A percentile compares a stretch with the other conserved stretches of the same genome.
Evolutionary conservation across 768 basidiomycete genomes (phyloP).

Genomic region (Coprinopsis sp.): DNA sequence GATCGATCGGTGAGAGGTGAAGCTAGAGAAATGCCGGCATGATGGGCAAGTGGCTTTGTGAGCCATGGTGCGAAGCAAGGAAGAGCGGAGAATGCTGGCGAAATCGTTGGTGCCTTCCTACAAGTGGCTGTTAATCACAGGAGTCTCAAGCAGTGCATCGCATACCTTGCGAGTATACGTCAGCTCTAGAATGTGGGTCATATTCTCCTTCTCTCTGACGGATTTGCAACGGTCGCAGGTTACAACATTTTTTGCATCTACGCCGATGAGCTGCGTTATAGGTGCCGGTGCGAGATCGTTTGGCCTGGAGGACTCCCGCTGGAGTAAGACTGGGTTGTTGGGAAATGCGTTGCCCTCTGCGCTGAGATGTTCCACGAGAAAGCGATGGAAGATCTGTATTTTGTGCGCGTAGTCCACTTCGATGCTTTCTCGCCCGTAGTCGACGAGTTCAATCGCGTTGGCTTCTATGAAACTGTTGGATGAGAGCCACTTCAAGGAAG

Average conservation of each 20-base stretch:
- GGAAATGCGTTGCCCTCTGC: constrained; percentile 66
- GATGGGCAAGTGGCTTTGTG: constrained; percentile 84
- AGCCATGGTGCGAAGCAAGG: constrained; percentile 74
- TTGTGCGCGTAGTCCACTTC: constrained; percentile 78
- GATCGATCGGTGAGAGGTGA: constrained; percentile 66
- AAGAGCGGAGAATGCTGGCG: constrained; percentile 61
- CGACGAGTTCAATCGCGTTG: constrained; percentile 84
- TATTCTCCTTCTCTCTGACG: constrained; percentile 66
- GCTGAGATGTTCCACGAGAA: constrained; percentile 81
- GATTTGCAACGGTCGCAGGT: constrained; percentile 73
- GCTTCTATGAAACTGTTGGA: constrained; percentile 35
- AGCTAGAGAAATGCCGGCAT: constrained; percentile 74
- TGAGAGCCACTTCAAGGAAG: background rate
- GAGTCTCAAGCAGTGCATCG: background rate
- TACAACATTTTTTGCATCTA: constrained; percentile 71
- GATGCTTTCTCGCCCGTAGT: constrained; percentile 74
- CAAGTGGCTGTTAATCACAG: constrained; percentile 2
- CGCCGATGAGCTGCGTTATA: constrained; percentile 80
- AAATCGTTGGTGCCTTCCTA: constrained; percentile 40
- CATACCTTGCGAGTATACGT: constrained; percentile 80
- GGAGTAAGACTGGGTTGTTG: constrained; percentile 51
- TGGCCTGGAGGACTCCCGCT: constrained; percentile 14
- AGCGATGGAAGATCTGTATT: constrained; percentile 94
- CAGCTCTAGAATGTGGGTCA: constrained; percentile 82
- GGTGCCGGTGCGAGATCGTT: constrained; percentile 52